phyloP scores from a whole-genome alignment of 345 rosid species.

The Citrus inodora region DNA sequence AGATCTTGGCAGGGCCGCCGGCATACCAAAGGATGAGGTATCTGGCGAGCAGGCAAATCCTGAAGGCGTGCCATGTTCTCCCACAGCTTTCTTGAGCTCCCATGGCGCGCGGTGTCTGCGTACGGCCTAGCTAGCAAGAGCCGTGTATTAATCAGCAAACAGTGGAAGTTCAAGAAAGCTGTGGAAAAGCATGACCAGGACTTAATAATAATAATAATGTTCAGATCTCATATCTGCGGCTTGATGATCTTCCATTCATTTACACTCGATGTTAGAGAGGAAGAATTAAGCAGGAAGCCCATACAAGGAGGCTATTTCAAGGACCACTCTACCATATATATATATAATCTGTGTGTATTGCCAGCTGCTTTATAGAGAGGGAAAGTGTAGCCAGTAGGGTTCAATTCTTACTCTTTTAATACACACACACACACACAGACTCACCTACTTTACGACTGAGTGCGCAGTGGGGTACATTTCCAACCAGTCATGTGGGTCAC shows the following conservation, averaged over 20 bases:
- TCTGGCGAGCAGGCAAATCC: constrained; percentile 24
- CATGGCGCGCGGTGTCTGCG: neutral
- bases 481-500: constrained; percentile 9
- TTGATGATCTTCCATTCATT: too few relatives aligned
- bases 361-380: constrained; percentile 51
- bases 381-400: constrained; percentile 21
- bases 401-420: constrained; percentile 15
- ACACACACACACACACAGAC: neutral
- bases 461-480: constrained; percentile 44
- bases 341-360: constrained; percentile 12
- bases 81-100: constrained; percentile 91
- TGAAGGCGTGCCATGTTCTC: constrained; percentile 52
- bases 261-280: neutral
- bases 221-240: constrained; percentile 27
- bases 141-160: neutral
- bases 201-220: constrained; percentile 10
- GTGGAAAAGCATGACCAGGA: constrained; percentile 85
- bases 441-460: constrained; percentile 32
- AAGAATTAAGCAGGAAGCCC: constrained; percentile 12
- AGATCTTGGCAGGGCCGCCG: too few relatives aligned
- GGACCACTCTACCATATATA: constrained; percentile 56
- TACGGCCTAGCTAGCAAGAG: neutral
- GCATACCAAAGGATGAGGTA: too few relatives aligned
- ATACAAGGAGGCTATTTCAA: constrained; percentile 19
- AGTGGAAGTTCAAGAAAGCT: constrained; percentile 85